Conservation (phyloP, 2,329 filamentous ascomycete species). For the Xylariomycetidae sp. region DNA sequence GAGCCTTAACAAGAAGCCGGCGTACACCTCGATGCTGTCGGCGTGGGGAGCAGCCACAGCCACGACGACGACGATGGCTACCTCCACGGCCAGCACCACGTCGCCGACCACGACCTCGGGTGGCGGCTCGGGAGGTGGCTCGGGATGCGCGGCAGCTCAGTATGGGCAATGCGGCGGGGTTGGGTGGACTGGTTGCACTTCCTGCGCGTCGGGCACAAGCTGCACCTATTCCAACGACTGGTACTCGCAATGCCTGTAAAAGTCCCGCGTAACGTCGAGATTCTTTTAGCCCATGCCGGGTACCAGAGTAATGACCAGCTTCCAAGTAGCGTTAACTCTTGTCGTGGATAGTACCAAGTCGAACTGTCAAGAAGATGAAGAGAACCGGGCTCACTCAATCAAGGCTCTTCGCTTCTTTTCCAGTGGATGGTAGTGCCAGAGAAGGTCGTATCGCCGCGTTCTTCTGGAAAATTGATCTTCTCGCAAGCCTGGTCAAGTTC, state of each 20-base stretch:
- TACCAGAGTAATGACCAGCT: no score
- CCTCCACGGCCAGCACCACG: slow-evolving; percentile 1
- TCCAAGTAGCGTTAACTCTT: no score
- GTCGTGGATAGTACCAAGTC: no score
- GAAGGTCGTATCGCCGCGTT: slow-evolving; percentile 32
- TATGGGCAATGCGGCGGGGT: slow-evolving; percentile 6
- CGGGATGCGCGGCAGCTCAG: slow-evolving; percentile 1
- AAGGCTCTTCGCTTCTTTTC: no score
- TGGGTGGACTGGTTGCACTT: slow-evolving; percentile 2
- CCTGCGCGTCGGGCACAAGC: slow-evolving; percentile 1
- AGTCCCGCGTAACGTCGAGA: no score
- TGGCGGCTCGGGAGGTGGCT: background rate
- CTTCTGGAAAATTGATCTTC: slow-evolving; percentile 31
- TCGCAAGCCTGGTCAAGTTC: slow-evolving; percentile 27
- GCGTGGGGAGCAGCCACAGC: slow-evolving; percentile 10
- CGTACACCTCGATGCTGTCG: slow-evolving; percentile 24
- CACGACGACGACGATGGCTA: slow-evolving; percentile 1
- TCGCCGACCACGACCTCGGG: background rate
- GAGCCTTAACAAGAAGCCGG: slow-evolving; percentile 30
- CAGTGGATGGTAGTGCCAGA: slow-evolving; percentile 37
- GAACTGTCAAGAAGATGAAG: no score
- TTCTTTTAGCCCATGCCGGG: no score
- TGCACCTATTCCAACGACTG: slow-evolving; percentile 6
- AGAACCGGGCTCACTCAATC: no score
- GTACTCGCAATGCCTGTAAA: slow-evolving; percentile 6